Evolutionary conservation across 2,329 filamentous ascomycete genomes (phyloP).

Genomic region (Phaeophleospora eucalypticola): DNA sequence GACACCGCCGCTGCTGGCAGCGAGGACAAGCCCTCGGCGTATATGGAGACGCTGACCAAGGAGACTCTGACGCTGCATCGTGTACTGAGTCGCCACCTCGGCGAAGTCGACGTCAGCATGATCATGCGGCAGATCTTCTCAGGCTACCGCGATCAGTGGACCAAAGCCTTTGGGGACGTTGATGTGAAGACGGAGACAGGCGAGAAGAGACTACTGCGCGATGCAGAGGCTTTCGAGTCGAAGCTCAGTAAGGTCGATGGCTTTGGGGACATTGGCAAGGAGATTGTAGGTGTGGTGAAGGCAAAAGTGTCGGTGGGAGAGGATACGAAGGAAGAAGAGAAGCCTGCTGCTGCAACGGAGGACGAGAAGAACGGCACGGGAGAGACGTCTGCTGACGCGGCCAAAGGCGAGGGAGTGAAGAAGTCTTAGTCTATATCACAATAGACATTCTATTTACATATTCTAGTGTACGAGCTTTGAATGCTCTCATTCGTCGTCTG

Average conservation of each 20-base stretch:
- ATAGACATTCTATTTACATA: no score
- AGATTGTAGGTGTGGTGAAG: conserved; percentile 36
- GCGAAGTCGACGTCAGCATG: conserved; percentile 68
- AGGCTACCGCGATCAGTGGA: conserved; percentile 76
- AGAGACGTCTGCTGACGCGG: no score
- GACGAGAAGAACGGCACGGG: conserved; percentile 1
- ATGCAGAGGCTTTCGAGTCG: conserved; percentile 67
- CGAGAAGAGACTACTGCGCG: conserved; percentile 72
- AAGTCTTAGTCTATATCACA: no score
- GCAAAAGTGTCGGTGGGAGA: conserved; percentile 44
- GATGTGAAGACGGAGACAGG: conserved; percentile 63
- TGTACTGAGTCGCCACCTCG: conserved; percentile 76
- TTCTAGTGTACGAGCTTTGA: no score
- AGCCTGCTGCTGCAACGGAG: no score
- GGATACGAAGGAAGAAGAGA: conserved; percentile 6
- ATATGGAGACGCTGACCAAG: conserved; percentile 83
- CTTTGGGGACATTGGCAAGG: conserved; percentile 60
- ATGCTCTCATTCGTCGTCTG: no score
- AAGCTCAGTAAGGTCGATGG: conserved; percentile 75
- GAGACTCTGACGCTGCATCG: conserved; percentile 82
- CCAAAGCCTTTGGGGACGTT: conserved; percentile 63
- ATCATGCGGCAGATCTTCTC: conserved; percentile 85
- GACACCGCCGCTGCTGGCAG: conserved; percentile 45
- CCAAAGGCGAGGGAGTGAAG: no score
- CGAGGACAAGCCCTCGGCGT: conserved; percentile 50